Percentiles rank a stretch among this genome's conserved stretches.
These are phyloP conservation scores for Phycomyces blakesleeanus DNA, from an alignment of 192 early-diverging fungal genomes.

Conservation along the genomic window DNA sequence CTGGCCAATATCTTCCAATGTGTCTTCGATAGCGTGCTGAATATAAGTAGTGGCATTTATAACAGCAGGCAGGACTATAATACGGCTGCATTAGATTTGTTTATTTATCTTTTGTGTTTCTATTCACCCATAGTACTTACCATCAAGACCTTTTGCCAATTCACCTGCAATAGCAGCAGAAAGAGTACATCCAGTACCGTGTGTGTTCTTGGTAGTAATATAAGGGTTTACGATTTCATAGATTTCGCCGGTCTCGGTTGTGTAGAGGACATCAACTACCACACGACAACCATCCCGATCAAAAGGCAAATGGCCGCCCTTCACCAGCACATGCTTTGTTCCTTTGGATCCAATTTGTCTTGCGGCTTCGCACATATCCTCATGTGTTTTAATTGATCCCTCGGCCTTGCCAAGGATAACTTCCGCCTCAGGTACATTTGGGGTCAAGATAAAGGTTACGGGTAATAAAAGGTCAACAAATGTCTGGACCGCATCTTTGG, in stretches of 20 bases:
- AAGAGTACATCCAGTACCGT: constrained; percentile 88
- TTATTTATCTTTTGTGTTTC: not conserved
- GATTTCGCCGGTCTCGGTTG: constrained; percentile 34
- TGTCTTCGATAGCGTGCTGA: constrained; percentile 57
- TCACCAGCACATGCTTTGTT: constrained; percentile 61
- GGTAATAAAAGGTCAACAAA: constrained; percentile 61
- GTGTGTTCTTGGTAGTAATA: constrained; percentile 67
- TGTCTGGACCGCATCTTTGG: constrained; percentile 53
- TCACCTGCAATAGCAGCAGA: constrained; percentile 75
- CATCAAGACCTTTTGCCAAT: constrained; percentile 52
- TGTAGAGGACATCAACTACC: constrained; percentile 65
- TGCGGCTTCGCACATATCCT: constrained; percentile 62
- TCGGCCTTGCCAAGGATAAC: constrained; percentile 43
- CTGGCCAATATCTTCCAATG: constrained; percentile 53
- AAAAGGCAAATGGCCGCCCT: constrained; percentile 77
- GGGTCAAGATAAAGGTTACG: constrained; percentile 68
- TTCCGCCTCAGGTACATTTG: constrained; percentile 83
- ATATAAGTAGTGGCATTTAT: constrained; percentile 57
- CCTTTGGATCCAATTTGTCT: constrained; percentile 50
- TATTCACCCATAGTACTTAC: constrained; percentile 22
- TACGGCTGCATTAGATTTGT: not conserved
- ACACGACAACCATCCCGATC: constrained; percentile 23
- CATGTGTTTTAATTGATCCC: constrained; percentile 45
- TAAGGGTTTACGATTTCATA: constrained; percentile 50
- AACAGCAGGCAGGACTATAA: constrained; percentile 51